These are phyloP conservation scores for Iris macrosiphon DNA, from an alignment of 106 monocot species.

Conservation along the genomic window DNA sequence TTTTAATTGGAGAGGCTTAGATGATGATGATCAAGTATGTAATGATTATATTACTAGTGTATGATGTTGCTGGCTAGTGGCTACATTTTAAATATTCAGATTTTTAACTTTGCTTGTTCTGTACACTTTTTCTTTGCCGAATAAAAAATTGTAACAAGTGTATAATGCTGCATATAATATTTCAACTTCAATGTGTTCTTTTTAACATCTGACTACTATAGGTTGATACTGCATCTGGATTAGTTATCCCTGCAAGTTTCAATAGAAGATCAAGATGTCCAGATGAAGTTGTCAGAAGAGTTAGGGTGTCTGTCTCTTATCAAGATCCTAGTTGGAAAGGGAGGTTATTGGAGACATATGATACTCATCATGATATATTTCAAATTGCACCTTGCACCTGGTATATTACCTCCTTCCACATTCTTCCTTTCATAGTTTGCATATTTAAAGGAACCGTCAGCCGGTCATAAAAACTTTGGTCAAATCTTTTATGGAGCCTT, in stretches of 20 bases:
- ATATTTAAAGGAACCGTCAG: not conserved
- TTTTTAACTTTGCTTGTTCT: too few species aligned
- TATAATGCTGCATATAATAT: too few species aligned
- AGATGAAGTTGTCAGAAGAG: slow-evolving; percentile 86
- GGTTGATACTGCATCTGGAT: slow-evolving; percentile 79
- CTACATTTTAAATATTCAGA: too few species aligned
- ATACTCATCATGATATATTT: slow-evolving; percentile 57
- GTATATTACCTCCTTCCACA: slow-evolving; percentile 19
- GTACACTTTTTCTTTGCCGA: too few species aligned
- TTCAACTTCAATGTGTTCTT: not conserved
- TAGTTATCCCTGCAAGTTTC: slow-evolving; percentile 63
- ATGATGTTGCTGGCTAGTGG: too few species aligned
- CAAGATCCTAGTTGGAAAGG: slow-evolving; percentile 54
- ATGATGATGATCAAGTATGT: too few species aligned
- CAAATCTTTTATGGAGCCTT: too few species aligned
- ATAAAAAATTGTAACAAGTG: too few species aligned
- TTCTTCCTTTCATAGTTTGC: not conserved
- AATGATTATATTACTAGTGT: too few species aligned
- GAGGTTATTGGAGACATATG: slow-evolving; percentile 79
- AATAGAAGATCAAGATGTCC: slow-evolving; percentile 63
- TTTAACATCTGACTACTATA: slow-evolving; percentile 12
- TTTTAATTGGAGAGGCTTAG: too few species aligned
- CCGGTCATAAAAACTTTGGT: too few species aligned
- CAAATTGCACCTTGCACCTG: slow-evolving; percentile 68
- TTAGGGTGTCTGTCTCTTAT: slow-evolving; percentile 58